Evolutionary conservation across 2,329 filamentous ascomycete genomes (phyloP), one percentile per base, ranked within the genome.

Genomic region (Botrytis elliptica): DNA sequence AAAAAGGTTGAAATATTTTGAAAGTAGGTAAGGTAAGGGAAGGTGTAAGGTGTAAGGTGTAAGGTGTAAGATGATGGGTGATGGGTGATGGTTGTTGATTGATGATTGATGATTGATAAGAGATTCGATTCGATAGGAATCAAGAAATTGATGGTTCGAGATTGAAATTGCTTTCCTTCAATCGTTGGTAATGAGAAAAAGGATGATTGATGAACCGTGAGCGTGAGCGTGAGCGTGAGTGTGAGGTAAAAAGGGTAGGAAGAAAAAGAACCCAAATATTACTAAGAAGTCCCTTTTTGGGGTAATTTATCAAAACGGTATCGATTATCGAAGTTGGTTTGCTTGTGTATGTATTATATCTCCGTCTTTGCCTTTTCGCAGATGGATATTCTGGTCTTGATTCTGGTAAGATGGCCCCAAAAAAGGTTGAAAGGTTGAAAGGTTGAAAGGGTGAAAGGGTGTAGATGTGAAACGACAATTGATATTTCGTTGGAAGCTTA

Each of bases 381-480:
- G 29, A 20, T 4, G 33, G 33, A 33, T 33, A 33, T 33, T 33
- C 36, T 33, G 33, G 3, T 33, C 33, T 33, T 33, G 42, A 38
- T 60, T 14, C 12, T 36, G 63, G 63, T 12, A 25, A 36, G 63
- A 49, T 36, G 63, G 20, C 20, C 44, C 4, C n/a, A 36, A 66
- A 40, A 62, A 44, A 44, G 59, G 59, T 20, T 18, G 25, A 40
- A 52, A n/a, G 44, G 64, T 29, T 29, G 29, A 29, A 6, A 42
- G 59, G 59, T 20, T 18, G 25, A 40, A 52, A n/a, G 44, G 64
- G 52, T 38, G 64, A 29, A 29, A 38, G 44, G 33, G 10, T 8
- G 64, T 52, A 40, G 46, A 25, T 38, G 33, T 67, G 46, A 67
- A 67, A 66, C 64, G 44, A 52, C 20, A 66, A 66, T 66, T 49